Base-by-base conservation (phyloP, 257 asterid genomes). In the Plantago ovata region DNA sequence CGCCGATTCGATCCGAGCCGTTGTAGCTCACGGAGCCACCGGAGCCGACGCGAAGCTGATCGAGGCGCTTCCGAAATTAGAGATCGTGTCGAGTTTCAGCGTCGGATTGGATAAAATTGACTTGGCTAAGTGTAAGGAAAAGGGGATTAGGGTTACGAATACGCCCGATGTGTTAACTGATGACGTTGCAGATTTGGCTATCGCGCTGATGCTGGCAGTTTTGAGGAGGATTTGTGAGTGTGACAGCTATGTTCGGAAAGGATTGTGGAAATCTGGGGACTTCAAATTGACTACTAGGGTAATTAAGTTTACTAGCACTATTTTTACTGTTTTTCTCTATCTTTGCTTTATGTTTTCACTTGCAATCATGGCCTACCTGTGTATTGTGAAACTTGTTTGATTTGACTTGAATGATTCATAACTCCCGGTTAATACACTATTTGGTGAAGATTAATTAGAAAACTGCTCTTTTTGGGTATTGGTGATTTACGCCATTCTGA, bases 151-250 rank as follows among this genome's bases (percentile, higher is more conserved):
- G 69, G 94, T 89, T 46, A 78, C 92, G 36, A 81, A 89, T 67
- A 85, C 95, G 1, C 97, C 97, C 14, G 87, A 89, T 62, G 96
- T 89, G 73, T 77, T 85, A 38, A 83, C 97, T 0, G 87, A 71
- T 32, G 94, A 83, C 66, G 95, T 89, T 45, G 91, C 96, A 13
- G 95, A 86, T 67, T 33, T 71, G 22, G 94, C 95, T 0, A 73
- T 86, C 13, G 84, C 77, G 33, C 54, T 86, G 74, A 56, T 72
- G 12, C 54, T 84, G 40, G 76, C 90, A 5, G 67, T 79, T 10
- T 41, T 78, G 70, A 72, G 94, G 75, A 79, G 60, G 69, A 70
- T 81, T 14, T 81, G 89, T 72, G 69, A 62, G 24, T 69, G 73
- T 48, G 84, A 86, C 62, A 63, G 63, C 14, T 79, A 75, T 55